Percentiles rank a stretch among this genome's conserved stretches.
Conservation (phyloP, 2,329 filamentous ascomycete genomes). For the Xylaria sp. region DNA sequence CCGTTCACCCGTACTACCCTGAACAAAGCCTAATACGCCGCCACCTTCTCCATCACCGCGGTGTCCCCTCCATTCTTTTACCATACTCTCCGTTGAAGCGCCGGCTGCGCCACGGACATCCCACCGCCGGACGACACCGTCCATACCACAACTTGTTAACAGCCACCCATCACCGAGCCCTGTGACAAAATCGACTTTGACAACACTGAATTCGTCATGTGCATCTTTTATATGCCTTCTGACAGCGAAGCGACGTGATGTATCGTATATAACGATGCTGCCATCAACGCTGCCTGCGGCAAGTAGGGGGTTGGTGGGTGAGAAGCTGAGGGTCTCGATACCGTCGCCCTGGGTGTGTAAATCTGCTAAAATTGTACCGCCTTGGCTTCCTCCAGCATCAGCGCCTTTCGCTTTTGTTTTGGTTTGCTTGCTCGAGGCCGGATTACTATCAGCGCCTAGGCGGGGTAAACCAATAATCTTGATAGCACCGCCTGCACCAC, state of each 20-base stretch:
- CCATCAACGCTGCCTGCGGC: constrained; percentile 77
- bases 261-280: constrained; percentile 87
- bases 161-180: constrained; percentile 67
- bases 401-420: constrained; percentile 54
- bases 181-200: constrained; percentile 89
- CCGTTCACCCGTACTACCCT: constrained; percentile 77
- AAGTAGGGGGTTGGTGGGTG: constrained; percentile 62
- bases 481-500: constrained; percentile 87
- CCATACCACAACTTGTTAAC: constrained; percentile 89
- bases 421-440: constrained; percentile 45
- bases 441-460: constrained; percentile 50
- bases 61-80: constrained; percentile 93
- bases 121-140: constrained; percentile 91
- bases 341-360: constrained; percentile 80
- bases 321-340: constrained; percentile 80
- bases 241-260: constrained; percentile 86
- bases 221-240: constrained; percentile 83
- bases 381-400: constrained; percentile 55
- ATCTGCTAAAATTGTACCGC: constrained; percentile 78
- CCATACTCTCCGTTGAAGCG: constrained; percentile 73
- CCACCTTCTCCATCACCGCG: constrained; percentile 85
- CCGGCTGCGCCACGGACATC: constrained; percentile 69
- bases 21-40: constrained; percentile 90
- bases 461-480: constrained; percentile 87
- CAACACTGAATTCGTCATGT: constrained; percentile 89